Evolutionary conservation across 192 early-diverging fungal species (phyloP).

Genomic region (Coemansia reversa): DNA sequence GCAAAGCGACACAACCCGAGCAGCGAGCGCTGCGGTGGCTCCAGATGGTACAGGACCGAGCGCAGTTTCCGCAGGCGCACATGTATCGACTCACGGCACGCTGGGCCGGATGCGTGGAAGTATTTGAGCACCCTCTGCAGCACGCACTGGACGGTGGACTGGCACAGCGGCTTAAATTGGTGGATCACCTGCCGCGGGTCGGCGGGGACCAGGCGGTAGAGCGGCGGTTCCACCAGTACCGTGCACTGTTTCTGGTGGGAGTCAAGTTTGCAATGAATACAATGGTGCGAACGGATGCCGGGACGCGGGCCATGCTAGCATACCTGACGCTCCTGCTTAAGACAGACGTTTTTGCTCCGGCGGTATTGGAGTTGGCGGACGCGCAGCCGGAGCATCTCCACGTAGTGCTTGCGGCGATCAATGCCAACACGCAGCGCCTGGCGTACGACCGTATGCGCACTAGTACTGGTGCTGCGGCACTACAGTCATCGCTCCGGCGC

Average conservation of each 20-base stretch:
- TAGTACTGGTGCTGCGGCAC: slow-evolving; percentile 28
- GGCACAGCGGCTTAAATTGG: slow-evolving; percentile 22
- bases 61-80: slow-evolving; percentile 32
- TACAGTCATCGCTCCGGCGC: slow-evolving; percentile 44
- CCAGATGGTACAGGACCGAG: slow-evolving; percentile 24
- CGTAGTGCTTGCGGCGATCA: slow-evolving; percentile 32
- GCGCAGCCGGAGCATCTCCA: slow-evolving; percentile 40
- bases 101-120: slow-evolving; percentile 51
- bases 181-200: slow-evolving; percentile 24
- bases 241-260: slow-evolving; percentile 36
- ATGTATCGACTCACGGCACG: slow-evolving; percentile 38
- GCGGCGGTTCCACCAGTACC: slow-evolving; percentile 43
- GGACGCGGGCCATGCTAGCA: slow-evolving; percentile 38
- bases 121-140: slow-evolving; percentile 45
- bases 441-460: slow-evolving; percentile 39
- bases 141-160: slow-evolving; percentile 17
- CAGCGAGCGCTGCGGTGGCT: slow-evolving; percentile 31
- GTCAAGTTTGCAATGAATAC: slow-evolving; percentile 45
- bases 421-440: slow-evolving; percentile 36
- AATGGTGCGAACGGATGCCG: slow-evolving; percentile 29
- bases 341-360: slow-evolving; percentile 44
- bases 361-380: slow-evolving; percentile 23
- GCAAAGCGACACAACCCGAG: slow-evolving; percentile 35
- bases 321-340: slow-evolving; percentile 46
- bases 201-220: slow-evolving; percentile 18